Base-by-base conservation (phyloP, 148 eudicot species). In the Dysphania ambrosioides region DNA sequence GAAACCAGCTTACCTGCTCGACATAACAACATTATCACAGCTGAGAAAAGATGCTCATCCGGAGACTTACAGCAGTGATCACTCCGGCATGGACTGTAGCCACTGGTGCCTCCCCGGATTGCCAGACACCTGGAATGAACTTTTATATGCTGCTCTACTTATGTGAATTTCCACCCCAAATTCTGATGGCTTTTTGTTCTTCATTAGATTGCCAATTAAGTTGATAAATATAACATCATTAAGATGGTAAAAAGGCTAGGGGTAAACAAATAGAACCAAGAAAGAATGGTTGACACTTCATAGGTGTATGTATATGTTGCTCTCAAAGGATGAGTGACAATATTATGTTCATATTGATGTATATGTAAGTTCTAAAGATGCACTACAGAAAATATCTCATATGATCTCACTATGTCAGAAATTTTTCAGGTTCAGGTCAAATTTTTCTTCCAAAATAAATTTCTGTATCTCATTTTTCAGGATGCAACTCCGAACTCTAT, bases 21-120 rank as follows among this genome's bases (percentile, higher is more conserved):
- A 90, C 44, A 88, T 90, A 56, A 90, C 96, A 2, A 81, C 87
- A 5, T 79, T 90, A 4, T 90, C 96, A 31, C 96, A 90, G 79
- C 75, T 90, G 18, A 76, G 96, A 56, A 90, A 90, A 82, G 96
- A 90, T 71, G 92, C 89, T 42, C 96, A 90, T 72, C 96, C 96
- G 0, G 85, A 87, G 11, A 66, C 81, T 21, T 88, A 87, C 74
- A 82, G 90, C 31, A 89, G 90, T 19, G 82, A 81, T 18, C 88
- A 81, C 40, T 5, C 83, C 0, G 89, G 96, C 24, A 75, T 69
- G 3, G 96, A 90, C 61, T 90, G 96, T 72, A 90, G 92, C 69
- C 96, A 90, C 71, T 90, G 96, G 96, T 90, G 96, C 76, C 87
- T 90, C 31, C 90, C 96, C 6, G 96, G 96, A 68, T 72, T 90